Conservation (phyloP, 164 flowering plant genomes). For the Paratinospora sagittata region DNA sequence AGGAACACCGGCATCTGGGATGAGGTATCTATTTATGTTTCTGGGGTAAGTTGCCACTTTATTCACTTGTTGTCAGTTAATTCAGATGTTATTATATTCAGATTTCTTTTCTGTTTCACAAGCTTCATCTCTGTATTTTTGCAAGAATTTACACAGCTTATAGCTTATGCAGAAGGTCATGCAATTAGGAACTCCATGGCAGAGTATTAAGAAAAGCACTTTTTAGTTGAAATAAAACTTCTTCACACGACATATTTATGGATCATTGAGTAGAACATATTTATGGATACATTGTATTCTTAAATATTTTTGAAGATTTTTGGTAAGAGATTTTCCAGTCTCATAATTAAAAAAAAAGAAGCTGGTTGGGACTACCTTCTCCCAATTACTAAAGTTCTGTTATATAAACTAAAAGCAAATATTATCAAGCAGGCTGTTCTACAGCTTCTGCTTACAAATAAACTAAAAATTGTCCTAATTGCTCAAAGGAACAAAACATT, state of each 20-base stretch:
- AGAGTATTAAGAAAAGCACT: no score
- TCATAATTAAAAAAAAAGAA: neutral
- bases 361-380: no score
- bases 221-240: no score
- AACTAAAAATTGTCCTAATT: neutral
- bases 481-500: neutral
- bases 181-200: no score
- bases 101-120: neutral
- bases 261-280: no score
- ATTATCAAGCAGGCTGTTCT: neutral
- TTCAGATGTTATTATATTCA: neutral
- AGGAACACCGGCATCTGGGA: slow-evolving; percentile 99
- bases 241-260: no score
- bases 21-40: slow-evolving; percentile 79
- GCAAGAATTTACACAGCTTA: neutral
- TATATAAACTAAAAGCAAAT: neutral
- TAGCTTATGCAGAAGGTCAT: no score
- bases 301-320: neutral
- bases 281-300: neutral
- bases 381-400: no score
- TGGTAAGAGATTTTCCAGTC: neutral
- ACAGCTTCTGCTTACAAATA: neutral
- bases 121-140: neutral
- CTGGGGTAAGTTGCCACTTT: slow-evolving; percentile 64
- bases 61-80: neutral